Conservation (phyloP, 805 yeast species). For the Ogataea haglerorum region DNA sequence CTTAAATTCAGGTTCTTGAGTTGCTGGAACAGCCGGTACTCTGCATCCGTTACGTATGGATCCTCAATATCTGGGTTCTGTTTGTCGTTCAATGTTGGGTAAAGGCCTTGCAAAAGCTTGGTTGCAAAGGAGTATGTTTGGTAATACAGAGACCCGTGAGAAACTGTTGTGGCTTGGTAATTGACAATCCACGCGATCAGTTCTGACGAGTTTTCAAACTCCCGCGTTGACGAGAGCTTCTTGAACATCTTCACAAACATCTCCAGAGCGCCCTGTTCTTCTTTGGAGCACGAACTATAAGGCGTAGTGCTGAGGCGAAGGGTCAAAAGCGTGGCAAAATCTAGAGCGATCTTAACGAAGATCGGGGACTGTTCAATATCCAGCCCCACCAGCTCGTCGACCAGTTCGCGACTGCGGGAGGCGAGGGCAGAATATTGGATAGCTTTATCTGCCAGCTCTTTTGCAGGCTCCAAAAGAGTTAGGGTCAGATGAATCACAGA, state of each 20-base stretch:
- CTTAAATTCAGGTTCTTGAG: conserved; percentile 4
- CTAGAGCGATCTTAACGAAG: conserved; percentile 22
- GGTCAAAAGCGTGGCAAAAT: conserved; percentile 18
- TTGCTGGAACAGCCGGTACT: conserved; percentile 7
- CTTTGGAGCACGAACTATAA: conserved; percentile 6
- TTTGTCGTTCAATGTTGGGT: conserved; percentile 2
- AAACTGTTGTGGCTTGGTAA: conserved; percentile 6
- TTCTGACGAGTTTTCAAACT: conserved; percentile 4
- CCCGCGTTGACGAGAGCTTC: conserved; percentile 1
- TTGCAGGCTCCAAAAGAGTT: conserved; percentile 21
- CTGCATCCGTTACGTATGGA: conserved; percentile 7
- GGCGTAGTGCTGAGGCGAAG: conserved; percentile 12
- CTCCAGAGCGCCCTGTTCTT: conserved; percentile 7
- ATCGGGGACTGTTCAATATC: conserved; percentile 21
- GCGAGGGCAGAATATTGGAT: conserved; percentile 10
- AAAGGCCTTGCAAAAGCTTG: conserved; percentile 10
- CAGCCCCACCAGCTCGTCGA: conserved; percentile 5
- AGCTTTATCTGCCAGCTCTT: conserved; percentile 7
- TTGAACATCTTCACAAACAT: conserved; percentile 10
- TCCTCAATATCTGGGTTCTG: conserved; percentile 1
- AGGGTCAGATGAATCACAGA: conserved; percentile 20
- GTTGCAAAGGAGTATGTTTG: conserved; percentile 8
- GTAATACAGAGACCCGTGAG: conserved; percentile 7
- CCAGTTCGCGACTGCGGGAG: conserved; percentile 6
- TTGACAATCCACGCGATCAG: conserved; percentile 8